Conservation (phyloP, 1,284 basidiomycete genomes). For the Prillingera fragicola region DNA sequence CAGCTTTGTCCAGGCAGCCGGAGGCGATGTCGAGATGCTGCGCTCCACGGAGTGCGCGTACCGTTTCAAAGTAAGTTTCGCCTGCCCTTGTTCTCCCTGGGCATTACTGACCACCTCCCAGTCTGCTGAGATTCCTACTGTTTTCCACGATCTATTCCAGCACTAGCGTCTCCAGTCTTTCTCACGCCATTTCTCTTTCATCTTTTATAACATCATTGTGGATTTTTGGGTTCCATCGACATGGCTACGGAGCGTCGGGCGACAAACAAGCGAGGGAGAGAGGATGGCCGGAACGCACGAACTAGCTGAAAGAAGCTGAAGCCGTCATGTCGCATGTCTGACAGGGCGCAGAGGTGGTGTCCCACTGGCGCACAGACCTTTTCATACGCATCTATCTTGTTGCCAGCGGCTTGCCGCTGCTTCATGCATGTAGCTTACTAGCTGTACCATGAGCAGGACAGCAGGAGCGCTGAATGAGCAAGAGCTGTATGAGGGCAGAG, state of each 20-base stretch:
- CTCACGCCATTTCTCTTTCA: neutral
- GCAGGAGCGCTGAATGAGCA: too few relatives aligned
- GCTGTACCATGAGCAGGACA: too few relatives aligned
- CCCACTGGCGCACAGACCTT: too few relatives aligned
- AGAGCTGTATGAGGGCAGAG: too few relatives aligned
- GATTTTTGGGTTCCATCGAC: constrained; percentile 6
- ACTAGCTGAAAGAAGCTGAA: too few relatives aligned
- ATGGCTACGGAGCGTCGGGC: too few relatives aligned
- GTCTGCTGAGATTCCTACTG: constrained; percentile 44
- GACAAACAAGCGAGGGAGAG: too few relatives aligned
- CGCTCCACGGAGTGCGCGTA: constrained; percentile 96
- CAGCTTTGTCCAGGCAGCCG: constrained; percentile 93
- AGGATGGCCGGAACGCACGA: too few relatives aligned
- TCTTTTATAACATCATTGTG: neutral
- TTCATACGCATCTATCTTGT: constrained; percentile 18
- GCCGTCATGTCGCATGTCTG: too few relatives aligned
- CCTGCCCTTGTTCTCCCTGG: too few relatives aligned
- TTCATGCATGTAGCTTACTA: constrained; percentile 20
- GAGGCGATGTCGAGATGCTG: constrained; percentile 95
- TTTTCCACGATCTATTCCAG: constrained; percentile 46
- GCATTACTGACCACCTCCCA: constrained; percentile 4
- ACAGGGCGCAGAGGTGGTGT: too few relatives aligned
- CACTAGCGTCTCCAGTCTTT: constrained; percentile 16
- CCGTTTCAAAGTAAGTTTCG: constrained; percentile 58
- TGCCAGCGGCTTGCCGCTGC: constrained; percentile 5